Evolutionary conservation across 768 basidiomycete species (phyloP).

Genomic region (Naganishia vaughanmartiniae): DNA sequence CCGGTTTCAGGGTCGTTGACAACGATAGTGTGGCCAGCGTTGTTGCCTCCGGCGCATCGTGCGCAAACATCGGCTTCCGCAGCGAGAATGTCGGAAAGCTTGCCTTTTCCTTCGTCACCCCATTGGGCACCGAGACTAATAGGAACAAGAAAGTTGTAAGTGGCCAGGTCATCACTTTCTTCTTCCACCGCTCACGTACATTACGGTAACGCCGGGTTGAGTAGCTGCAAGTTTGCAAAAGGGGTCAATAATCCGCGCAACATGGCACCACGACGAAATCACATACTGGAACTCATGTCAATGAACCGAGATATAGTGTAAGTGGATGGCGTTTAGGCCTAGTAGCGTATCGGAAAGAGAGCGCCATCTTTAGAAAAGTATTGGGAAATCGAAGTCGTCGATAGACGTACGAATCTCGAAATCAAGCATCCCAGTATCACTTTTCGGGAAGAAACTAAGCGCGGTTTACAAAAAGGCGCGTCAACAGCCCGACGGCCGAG

Average conservation of each 20-base stretch:
- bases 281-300: constrained; percentile 14
- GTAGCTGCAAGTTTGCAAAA: constrained; percentile 32
- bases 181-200: not conserved
- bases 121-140: constrained; percentile 53
- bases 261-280: not conserved
- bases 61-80: constrained; percentile 88
- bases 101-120: constrained; percentile 58
- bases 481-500: not conserved
- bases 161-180: not conserved
- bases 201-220: constrained; percentile 46
- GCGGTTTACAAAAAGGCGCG: not conserved
- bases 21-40: constrained; percentile 97
- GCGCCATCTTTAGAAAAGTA: constrained; percentile 26
- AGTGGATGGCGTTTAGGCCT: constrained; percentile 19
- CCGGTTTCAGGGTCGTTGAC: constrained; percentile 63
- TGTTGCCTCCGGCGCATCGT: constrained; percentile 95
- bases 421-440: not conserved
- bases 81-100: constrained; percentile 93
- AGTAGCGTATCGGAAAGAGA: constrained; percentile 10
- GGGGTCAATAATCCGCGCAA: not conserved
- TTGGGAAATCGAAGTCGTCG: constrained; percentile 8
- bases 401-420: not conserved
- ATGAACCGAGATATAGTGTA: not conserved
- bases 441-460: constrained; percentile 20
- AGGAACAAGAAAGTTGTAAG: not conserved